Evolutionary conservation across 73 alveolate species (phyloP), one percentile per base, ranked within the genome.

Genomic region (Symbiodinium natans): DNA sequence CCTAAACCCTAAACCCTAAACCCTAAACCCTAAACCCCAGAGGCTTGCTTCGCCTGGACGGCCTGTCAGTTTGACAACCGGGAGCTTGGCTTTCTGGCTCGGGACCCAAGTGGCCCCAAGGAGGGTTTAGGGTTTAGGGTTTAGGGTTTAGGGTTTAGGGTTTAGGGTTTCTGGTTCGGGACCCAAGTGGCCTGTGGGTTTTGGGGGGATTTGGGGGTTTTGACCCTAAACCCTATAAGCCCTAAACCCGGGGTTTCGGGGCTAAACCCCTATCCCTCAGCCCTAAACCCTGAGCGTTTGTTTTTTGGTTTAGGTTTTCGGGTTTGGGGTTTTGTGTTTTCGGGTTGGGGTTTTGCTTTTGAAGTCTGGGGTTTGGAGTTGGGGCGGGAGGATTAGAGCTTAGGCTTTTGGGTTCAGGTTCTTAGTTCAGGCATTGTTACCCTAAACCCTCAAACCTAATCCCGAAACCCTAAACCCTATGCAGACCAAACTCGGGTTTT

Each of bases 11-110:
- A 46, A 46, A 13, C 59, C 59, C 59, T 46, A 46, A 46, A 13
- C 59, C 59, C 59, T 46, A 46, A 46, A 46, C 59, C 59, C 59
- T 46, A 46, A 46, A 13, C 59, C 59, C 59, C 13, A 46, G 21
- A 63, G 77, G 77, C 77, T 2, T 63, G 77, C 31, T 63, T 63
- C 2, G 77, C 77, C 31, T 63, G 77, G 77, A 63, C 77, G 34
- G 77, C 77, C 9, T 63, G 77, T 63, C 77, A 63, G 77, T 63
- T 21, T 11, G 77, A 63, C 77, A 63, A 63, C 77, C 77, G 77
- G 77, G 77, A 63, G 77, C 77, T 63, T 25, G 77, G 77, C 36
- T 63, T 63, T 19, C 34, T 63, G 34, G 77, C 77, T 33, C 2
- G 77, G 77, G 77, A 5, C 74, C 31, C 31, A 56, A n/a, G 31